Evolutionary conservation across 768 basidiomycete genomes (phyloP).

Genomic region (Termitomyces sp.): DNA sequence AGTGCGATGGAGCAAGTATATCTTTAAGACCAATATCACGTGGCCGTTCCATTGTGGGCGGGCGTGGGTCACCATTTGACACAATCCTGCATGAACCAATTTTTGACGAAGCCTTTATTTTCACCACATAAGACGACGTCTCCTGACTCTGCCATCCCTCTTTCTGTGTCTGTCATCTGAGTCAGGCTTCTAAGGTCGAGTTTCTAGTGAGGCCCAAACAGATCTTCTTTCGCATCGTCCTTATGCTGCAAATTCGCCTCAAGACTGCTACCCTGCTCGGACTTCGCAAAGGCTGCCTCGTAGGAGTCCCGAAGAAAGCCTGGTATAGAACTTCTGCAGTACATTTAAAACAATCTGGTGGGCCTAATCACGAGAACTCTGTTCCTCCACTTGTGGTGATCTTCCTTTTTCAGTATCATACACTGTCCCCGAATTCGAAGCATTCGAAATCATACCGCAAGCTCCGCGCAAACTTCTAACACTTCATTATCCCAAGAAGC

Average conservation of each 20-base stretch:
- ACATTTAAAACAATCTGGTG: neutral
- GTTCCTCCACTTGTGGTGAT: neutral
- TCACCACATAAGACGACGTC: too few species aligned
- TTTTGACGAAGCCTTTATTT: too few species aligned
- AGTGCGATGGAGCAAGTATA: too few species aligned
- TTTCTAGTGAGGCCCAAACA: neutral
- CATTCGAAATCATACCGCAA: neutral
- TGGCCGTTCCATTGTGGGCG: neutral
- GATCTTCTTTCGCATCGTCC: neutral
- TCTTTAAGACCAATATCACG: too few species aligned
- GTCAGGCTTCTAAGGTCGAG: neutral
- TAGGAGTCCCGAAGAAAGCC: neutral
- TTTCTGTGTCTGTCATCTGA: too few species aligned
- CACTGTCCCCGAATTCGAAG: neutral
- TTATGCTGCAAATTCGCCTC: neutral
- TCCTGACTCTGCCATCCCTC: too few species aligned
- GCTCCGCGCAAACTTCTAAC: neutral
- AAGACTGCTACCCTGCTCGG: neutral
- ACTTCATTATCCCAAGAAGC: neutral
- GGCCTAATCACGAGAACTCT: neutral
- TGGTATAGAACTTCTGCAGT: neutral
- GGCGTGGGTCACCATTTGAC: neutral
- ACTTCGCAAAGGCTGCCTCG: neutral
- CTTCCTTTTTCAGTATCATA: neutral
- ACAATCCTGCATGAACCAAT: too few species aligned